Evolutionary conservation across 306 rosid genomes (phyloP).

Genomic region (Psophocarpus tetragonolobus): DNA sequence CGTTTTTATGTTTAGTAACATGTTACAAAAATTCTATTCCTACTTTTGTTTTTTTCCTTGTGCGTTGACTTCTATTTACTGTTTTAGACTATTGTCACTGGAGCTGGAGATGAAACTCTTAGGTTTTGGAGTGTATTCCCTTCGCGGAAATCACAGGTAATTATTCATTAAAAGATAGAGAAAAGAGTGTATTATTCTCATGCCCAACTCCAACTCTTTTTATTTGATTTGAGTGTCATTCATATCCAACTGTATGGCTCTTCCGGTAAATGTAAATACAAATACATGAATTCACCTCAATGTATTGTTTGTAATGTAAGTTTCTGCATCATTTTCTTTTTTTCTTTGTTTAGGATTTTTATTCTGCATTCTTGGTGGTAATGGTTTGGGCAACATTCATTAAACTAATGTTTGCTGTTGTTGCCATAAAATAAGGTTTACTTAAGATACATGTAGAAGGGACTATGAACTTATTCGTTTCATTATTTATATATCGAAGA

Average conservation of each 20-base stretch:
- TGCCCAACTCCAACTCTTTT: not conserved
- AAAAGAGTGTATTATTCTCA: not conserved
- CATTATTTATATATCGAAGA: not conserved
- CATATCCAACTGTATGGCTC: not conserved
- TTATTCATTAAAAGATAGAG: not conserved
- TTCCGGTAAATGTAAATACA: not conserved
- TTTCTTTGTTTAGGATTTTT: no score
- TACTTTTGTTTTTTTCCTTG: conserved; percentile 4
- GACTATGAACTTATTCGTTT: not conserved
- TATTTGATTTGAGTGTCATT: not conserved
- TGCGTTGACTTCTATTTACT: not conserved
- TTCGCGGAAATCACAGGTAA: conserved; percentile 89
- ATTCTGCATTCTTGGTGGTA: not conserved
- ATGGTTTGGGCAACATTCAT: not conserved
- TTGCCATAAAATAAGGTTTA: not conserved
- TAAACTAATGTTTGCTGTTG: not conserved
- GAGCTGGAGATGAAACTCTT: conserved; percentile 96
- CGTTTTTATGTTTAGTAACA: not conserved
- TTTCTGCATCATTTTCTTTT: not conserved
- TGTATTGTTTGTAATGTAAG: not conserved
- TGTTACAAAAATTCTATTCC: not conserved
- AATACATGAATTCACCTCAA: not conserved
- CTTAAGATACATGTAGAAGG: not conserved
- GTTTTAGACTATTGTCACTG: conserved; percentile 88
- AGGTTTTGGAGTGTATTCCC: conserved; percentile 94